Conservation (phyloP, 441 rosid genomes). For the Populus hybrid region DNA sequence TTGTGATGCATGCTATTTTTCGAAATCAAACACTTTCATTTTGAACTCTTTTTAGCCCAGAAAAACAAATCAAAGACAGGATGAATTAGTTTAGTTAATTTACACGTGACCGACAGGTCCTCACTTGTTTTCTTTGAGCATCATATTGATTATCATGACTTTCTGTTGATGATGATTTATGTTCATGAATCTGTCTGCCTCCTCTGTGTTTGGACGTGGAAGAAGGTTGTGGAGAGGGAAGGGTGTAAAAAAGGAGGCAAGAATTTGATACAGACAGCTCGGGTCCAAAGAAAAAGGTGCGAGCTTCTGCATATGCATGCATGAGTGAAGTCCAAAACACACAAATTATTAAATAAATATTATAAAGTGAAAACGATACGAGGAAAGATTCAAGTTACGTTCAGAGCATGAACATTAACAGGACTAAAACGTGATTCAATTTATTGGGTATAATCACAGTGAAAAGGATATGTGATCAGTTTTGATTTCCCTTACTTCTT, state of each 20-base stretch:
- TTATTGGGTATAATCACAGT: too few species aligned
- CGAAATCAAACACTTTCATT: neutral
- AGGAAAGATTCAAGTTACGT: neutral
- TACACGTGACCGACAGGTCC: neutral
- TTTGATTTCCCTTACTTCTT: too few species aligned
- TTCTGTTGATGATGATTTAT: too few species aligned
- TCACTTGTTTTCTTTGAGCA: neutral
- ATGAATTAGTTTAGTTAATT: too few species aligned
- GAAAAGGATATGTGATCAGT: too few species aligned
- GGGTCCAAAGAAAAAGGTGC: neutral
- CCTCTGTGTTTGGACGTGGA: neutral
- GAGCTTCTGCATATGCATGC: too few species aligned
- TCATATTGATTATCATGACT: too few species aligned
- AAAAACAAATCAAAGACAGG: neutral
- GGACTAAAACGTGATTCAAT: conserved; percentile 27
- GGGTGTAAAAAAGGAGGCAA: neutral
- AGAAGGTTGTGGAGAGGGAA: neutral
- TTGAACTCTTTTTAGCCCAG: neutral
- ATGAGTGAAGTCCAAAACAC: too few species aligned
- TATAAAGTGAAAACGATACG: too few species aligned
- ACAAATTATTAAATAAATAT: too few species aligned
- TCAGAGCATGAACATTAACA: neutral
- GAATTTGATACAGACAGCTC: neutral
- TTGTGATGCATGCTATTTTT: neutral
- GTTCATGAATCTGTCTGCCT: neutral